These are phyloP conservation scores for Hyaloscypha hepaticicola DNA, from an alignment of 495 filamentous ascomycete genomes.

Conservation along the genomic window DNA sequence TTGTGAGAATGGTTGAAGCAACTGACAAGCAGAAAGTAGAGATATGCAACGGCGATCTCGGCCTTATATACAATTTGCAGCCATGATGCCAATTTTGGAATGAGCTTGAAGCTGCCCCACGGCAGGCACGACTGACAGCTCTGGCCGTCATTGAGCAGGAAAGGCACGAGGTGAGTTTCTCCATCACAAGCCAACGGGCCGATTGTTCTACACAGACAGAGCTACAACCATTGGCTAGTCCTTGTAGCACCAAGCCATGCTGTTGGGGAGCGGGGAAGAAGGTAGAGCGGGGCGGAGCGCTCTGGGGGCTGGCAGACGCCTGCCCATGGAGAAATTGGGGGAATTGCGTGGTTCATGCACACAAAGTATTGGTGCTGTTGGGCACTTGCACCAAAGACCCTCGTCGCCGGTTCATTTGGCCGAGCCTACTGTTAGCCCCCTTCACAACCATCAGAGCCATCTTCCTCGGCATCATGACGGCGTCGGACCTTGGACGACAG, in stretches of 20 bases:
- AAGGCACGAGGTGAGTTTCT: not conserved
- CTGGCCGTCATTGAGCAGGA: not conserved
- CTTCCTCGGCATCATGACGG: not conserved
- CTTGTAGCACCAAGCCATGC: conserved; percentile 9
- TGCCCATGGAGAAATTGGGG: conserved; percentile 11
- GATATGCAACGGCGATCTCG: not conserved
- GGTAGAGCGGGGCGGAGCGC: not conserved
- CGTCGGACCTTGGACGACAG: not conserved
- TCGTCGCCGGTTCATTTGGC: not conserved
- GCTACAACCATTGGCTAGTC: not conserved
- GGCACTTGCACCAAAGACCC: not conserved
- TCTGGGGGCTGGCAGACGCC: not conserved
- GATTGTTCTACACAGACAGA: conserved; percentile 20
- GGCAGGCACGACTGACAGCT: not conserved
- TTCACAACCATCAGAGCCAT: not conserved
- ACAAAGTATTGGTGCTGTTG: not conserved
- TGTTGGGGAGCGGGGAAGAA: conserved; percentile 18
- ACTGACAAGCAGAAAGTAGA: not conserved
- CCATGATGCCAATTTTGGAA: not conserved
- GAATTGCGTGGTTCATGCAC: too few relatives aligned
- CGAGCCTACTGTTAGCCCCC: not conserved
- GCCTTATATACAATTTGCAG: not conserved
- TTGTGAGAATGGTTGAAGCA: not conserved
- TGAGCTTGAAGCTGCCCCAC: not conserved
- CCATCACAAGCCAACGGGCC: conserved; percentile 15